Percentiles rank a stretch among this genome's conserved stretches.
Evolutionary conservation across 1,284 basidiomycete genomes (phyloP).

Genomic region (Grifola frondosa): DNA sequence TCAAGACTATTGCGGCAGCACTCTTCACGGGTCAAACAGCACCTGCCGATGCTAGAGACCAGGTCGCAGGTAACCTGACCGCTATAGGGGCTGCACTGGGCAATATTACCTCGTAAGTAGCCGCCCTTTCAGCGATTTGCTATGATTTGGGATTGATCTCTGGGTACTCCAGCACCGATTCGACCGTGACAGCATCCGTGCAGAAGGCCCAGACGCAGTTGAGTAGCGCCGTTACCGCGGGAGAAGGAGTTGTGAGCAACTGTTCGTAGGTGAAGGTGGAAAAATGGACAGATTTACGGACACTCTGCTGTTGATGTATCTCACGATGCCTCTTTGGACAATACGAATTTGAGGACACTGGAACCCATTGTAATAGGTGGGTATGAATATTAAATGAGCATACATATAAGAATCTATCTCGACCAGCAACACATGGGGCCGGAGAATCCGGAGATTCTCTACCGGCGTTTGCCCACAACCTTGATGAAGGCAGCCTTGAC

Average conservation of each 20-base stretch:
- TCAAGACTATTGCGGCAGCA: conserved; percentile 9
- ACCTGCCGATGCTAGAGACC: conserved; percentile 5
- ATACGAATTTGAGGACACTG: too few relatives aligned
- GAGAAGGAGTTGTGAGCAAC: conserved; percentile 26
- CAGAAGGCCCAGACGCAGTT: conserved; percentile 21
- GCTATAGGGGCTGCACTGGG: conserved; percentile 24
- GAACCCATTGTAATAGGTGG: too few relatives aligned
- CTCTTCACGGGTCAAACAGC: conserved; percentile 4
- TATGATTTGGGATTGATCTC: neutral
- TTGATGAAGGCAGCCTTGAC: conserved; percentile 78
- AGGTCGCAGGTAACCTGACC: conserved; percentile 10
- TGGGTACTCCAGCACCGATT: conserved; percentile 16
- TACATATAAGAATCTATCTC: too few relatives aligned
- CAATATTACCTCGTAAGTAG: conserved; percentile 34
- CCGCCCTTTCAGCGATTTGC: neutral
- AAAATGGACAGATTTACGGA: too few relatives aligned
- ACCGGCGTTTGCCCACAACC: conserved; percentile 54
- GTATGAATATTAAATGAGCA: too few relatives aligned
- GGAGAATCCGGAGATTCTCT: too few relatives aligned
- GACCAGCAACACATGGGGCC: too few relatives aligned
- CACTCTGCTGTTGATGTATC: too few relatives aligned
- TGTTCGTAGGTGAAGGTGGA: conserved; percentile 19
- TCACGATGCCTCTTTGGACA: too few relatives aligned
- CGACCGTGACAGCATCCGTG: conserved; percentile 12
- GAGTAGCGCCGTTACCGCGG: conserved; percentile 14